These are phyloP conservation scores for Phialemoniopsis sp. DNA, from an alignment of 2,329 filamentous ascomycete genomes.

Conservation along the genomic window DNA sequence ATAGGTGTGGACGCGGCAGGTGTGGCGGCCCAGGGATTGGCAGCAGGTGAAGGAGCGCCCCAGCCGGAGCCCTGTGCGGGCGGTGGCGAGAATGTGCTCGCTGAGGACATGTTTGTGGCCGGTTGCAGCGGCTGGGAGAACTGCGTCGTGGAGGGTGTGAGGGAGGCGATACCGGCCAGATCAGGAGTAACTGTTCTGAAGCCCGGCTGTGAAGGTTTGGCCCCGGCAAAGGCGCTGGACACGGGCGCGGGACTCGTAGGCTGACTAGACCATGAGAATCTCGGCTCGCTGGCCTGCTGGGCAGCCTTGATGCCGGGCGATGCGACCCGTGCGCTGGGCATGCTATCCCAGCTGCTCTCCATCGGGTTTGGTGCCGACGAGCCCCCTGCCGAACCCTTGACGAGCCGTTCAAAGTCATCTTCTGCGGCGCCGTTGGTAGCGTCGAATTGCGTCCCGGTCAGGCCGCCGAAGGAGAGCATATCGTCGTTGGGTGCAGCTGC, in stretches of 20 bases:
- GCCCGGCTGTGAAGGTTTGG: conserved; percentile 31
- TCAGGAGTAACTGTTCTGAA: conserved; percentile 59
- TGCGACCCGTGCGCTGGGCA: conserved; percentile 23
- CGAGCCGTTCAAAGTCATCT: conserved; percentile 82
- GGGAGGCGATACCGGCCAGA: conserved; percentile 46
- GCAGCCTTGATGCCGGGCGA: conserved; percentile 24
- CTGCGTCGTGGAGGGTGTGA: conserved; percentile 57
- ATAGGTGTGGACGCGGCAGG: conserved; percentile 22
- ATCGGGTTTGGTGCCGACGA: conserved; percentile 28
- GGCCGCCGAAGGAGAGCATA: conserved; percentile 66
- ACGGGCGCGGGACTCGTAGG: conserved; percentile 36
- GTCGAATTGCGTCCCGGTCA: conserved; percentile 58
- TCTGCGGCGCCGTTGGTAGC: conserved; percentile 48
- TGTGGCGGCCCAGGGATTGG: conserved; percentile 44
- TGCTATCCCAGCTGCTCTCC: conserved; percentile 48
- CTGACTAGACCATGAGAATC: conserved; percentile 59
- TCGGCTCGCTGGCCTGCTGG: conserved; percentile 34
- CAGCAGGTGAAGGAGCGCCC: conserved; percentile 25
- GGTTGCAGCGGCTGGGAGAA: conserved; percentile 58
- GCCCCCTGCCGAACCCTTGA: conserved; percentile 64
- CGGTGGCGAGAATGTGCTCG: conserved; percentile 15
- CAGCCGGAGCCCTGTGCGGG: conserved; percentile 44
- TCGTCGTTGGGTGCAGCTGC: conserved; percentile 53
- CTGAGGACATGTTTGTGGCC: conserved; percentile 13
- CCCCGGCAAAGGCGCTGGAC: conserved; percentile 22